Conservation (phyloP, 495 filamentous ascomycete genomes). For the Pyronema domesticum region DNA sequence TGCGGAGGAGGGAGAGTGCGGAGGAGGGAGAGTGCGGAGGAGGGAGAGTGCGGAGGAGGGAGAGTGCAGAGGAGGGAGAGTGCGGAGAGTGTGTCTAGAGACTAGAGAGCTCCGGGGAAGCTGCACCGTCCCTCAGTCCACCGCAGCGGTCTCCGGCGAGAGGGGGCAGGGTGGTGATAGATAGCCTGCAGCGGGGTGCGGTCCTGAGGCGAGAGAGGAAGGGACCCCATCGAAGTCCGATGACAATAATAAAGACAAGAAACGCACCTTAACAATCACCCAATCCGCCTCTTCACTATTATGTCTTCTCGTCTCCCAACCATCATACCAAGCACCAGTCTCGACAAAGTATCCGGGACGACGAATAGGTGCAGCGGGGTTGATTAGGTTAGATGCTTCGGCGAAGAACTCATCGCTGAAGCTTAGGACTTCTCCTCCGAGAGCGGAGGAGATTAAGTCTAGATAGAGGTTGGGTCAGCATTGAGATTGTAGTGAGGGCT, state of each 20-base stretch:
- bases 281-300: constrained; percentile 66
- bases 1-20: too few species aligned
- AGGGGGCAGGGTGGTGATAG: too few species aligned
- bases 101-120: too few species aligned
- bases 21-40: too few species aligned
- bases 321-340: constrained; percentile 85
- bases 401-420: constrained; percentile 86
- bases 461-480: constrained; percentile 4
- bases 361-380: constrained; percentile 52
- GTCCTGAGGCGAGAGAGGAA: too few species aligned
- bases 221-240: too few species aligned
- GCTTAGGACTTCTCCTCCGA: constrained; percentile 56
- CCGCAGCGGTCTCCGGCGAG: too few species aligned
- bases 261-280: constrained; percentile 44
- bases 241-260: neutral
- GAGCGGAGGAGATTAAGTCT: constrained; percentile 60
- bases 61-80: too few species aligned
- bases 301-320: constrained; percentile 84
- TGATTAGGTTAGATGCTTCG: constrained; percentile 60
- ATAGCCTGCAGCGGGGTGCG: too few species aligned
- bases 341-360: constrained; percentile 68
- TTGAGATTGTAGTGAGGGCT: neutral
- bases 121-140: too few species aligned
- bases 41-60: too few species aligned
- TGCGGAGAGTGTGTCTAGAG: too few species aligned